Evolutionary conservation across 2,329 filamentous ascomycete species (phyloP).

Genomic region (Thelonectria discophora): DNA sequence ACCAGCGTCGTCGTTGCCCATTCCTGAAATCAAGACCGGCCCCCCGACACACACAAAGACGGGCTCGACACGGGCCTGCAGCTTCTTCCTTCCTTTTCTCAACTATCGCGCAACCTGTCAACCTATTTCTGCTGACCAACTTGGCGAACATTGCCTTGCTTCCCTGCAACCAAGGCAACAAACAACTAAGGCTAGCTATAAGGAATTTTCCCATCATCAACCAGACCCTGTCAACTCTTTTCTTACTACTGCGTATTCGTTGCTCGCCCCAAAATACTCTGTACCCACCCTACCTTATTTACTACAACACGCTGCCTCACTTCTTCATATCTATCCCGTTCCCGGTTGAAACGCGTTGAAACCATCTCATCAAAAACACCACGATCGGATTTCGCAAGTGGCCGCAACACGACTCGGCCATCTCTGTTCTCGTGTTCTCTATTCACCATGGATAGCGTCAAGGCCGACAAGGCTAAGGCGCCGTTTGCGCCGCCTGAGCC

Average conservation of each 20-base stretch:
- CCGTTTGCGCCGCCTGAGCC: conserved; percentile 40
- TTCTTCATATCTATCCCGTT: conserved; percentile 24
- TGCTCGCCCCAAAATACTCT: no score
- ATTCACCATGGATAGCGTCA: conserved; percentile 39
- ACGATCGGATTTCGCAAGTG: conserved; percentile 1
- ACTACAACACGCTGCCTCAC: conserved; percentile 22
- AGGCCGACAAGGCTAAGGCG: conserved; percentile 40
- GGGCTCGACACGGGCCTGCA: no score
- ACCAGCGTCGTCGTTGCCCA: conserved; percentile 40
- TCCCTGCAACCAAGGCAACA: no score
- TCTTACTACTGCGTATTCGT: no score
- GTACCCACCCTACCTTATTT: conserved; percentile 6
- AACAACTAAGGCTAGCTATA: no score
- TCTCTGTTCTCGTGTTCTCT: neutral
- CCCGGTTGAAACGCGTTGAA: conserved; percentile 15
- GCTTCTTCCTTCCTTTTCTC: conserved; percentile 22
- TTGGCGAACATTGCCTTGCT: neutral
- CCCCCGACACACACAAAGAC: conserved; percentile 8
- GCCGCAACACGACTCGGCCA: conserved; percentile 10
- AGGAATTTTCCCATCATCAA: no score
- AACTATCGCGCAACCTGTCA: conserved; percentile 13
- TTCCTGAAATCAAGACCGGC: no score
- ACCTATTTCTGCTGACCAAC: neutral
- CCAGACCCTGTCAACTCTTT: no score
- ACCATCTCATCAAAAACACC: conserved; percentile 17